Base-by-base conservation (phyloP, 2,329 filamentous ascomycete genomes). In the Emmonsiellopsis sp. region DNA sequence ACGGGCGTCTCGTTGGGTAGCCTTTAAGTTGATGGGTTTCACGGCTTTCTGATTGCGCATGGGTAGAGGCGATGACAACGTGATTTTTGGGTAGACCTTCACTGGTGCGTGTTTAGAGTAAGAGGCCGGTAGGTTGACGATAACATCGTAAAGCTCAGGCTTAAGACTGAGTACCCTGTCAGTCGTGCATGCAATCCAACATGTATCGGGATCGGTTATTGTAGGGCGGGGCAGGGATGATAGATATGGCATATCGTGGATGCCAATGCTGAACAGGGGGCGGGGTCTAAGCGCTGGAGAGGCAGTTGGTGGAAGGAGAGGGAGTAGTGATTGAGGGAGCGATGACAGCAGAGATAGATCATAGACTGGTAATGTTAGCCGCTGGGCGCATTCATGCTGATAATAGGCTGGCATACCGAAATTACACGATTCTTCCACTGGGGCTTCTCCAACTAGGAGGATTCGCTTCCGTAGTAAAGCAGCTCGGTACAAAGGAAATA, bases 101-200 rank as follows among this genome's bases (percentile, higher is more conserved):
- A 80, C 76, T 31, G 77, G 74, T 6, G 79, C 79, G 44, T 82
- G 73, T 51, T 80, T 73, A 3, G 81, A 71, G 61, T 85, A 75
- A 5, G 78, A 68, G 1, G 83, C 78, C 0, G 90, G 88, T 64
- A 97, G 80, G 52, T 88, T 88, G 56, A 97, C 85, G 40, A 96
- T 79, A 61, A 96, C 78, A 66, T 98, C 93, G 77, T 90, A 97
- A 2, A 98, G 80, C 2, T 86, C 81, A 49, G 84, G 81, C 72
- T 97, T 97, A 69, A 88, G 86, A 46, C 83, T 84, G 11, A 98
- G 78, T 55, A 98, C 93, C 64, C 87, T 92, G 71, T 98, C 93
- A 1, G 92, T 97, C 2, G 92, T 96, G 69, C 91, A 96, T 10
- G 92, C 93, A 55, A 95, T 85, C 90, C 91, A 98, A 40, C 90